phyloP scores from a whole-genome alignment of 2,329 filamentous ascomycete genomes.

The Pseudogymnoascus sp. region DNA sequence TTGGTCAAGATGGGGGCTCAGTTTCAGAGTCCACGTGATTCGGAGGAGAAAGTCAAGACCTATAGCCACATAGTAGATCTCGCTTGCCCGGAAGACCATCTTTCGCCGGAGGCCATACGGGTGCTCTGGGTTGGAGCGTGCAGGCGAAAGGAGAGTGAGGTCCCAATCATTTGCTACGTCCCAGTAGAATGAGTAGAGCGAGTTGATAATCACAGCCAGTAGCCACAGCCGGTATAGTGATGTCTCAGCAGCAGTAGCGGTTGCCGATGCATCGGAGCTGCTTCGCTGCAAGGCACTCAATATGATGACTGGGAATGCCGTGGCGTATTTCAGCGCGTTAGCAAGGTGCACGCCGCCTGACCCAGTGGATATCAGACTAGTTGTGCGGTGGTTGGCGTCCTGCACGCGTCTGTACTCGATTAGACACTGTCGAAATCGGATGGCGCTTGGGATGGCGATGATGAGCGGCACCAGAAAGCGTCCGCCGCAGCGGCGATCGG shows the following conservation, averaged over 20 bases:
- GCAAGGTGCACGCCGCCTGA: conserved; percentile 84
- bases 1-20: conserved; percentile 73
- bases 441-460: conserved; percentile 73
- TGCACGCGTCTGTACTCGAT: conserved; percentile 75
- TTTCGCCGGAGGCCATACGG: conserved; percentile 71
- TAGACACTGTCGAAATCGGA: conserved; percentile 84
- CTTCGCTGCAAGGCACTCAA: conserved; percentile 67
- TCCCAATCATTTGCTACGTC: conserved; percentile 97
- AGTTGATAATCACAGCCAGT: conserved; percentile 70
- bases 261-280: conserved; percentile 36
- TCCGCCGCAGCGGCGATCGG: conserved; percentile 76
- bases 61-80: conserved; percentile 78
- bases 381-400: conserved; percentile 43
- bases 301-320: conserved; percentile 84
- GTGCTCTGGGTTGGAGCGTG: conserved; percentile 52
- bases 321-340: conserved; percentile 93
- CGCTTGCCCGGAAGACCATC: conserved; percentile 62
- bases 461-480: conserved; percentile 73
- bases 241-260: conserved; percentile 33
- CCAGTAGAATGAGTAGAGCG: conserved; percentile 96
- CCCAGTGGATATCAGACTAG: conserved; percentile 41
- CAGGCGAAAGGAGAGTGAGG: conserved; percentile 66
- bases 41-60: conserved; percentile 70
- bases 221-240: conserved; percentile 57
- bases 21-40: conserved; percentile 86